Evolutionary conservation across 202 grass and related monocot genomes (phyloP).

Genomic region (Digitaria exilis): DNA sequence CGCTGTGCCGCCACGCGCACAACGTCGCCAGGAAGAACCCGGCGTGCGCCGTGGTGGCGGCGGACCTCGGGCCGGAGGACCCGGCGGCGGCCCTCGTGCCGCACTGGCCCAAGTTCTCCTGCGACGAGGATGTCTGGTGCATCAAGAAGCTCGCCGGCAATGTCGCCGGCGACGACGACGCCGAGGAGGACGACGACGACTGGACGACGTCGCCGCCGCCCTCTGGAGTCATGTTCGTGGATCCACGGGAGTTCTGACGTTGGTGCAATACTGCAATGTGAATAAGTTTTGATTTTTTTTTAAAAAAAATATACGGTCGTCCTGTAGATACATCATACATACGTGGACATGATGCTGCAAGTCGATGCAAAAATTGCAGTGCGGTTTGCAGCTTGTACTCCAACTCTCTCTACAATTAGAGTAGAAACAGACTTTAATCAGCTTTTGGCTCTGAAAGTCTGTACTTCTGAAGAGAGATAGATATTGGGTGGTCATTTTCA

Average conservation of each 20-base stretch:
- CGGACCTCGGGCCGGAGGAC: slow-evolving; percentile 63
- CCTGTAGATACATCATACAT: slow-evolving; percentile 45
- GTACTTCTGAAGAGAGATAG: background rate
- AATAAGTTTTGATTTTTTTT: slow-evolving; percentile 34
- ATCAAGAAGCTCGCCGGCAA: slow-evolving; percentile 54
- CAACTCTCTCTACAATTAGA: background rate
- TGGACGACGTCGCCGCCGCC: slow-evolving; percentile 31
- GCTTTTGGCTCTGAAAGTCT: background rate
- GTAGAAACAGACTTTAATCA: background rate
- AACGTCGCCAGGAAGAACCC: slow-evolving; percentile 72
- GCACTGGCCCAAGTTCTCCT: slow-evolving; percentile 72
- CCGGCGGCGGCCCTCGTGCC: slow-evolving; percentile 64
- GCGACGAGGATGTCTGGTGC: slow-evolving; percentile 88
- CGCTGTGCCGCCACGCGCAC: slow-evolving; percentile 74
- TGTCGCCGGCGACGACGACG: slow-evolving; percentile 38
- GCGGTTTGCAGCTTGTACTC: background rate
- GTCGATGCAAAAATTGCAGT: slow-evolving; percentile 23
- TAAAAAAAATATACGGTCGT: background rate
- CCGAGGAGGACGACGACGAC: no score
- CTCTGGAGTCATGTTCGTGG: slow-evolving; percentile 70
- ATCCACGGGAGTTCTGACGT: slow-evolving; percentile 81
- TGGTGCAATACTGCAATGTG: background rate
- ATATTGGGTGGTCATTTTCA: slow-evolving; percentile 11
- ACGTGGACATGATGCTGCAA: slow-evolving; percentile 23
- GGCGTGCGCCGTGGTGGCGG: slow-evolving; percentile 70